phyloP scores from a whole-genome alignment of 176 grass and related monocot species.

The Ensete glaucum region DNA sequence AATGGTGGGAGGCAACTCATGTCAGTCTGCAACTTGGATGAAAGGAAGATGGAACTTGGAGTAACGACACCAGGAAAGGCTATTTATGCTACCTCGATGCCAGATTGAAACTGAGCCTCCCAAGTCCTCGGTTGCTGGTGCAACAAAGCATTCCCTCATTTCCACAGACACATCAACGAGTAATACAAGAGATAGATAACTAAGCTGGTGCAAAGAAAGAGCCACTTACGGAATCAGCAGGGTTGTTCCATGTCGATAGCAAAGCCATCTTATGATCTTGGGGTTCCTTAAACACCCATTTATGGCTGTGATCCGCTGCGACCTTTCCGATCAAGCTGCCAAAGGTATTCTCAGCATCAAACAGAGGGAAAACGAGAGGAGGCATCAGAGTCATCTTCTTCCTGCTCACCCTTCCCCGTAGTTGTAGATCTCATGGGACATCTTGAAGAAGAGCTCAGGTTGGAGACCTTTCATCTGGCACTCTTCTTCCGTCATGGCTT shows the following conservation, averaged over 20 bases:
- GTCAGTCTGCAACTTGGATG: not conserved
- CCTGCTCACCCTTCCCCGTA: slow-evolving; percentile 68
- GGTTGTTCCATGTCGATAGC: slow-evolving; percentile 76
- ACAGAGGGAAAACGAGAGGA: not conserved
- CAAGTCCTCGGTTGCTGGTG: slow-evolving; percentile 93
- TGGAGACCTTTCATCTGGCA: slow-evolving; percentile 46
- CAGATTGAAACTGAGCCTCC: slow-evolving; percentile 95
- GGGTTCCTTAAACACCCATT: slow-evolving; percentile 90
- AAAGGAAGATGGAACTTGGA: too few species aligned
- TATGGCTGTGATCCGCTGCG: slow-evolving; percentile 98
- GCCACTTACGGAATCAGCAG: slow-evolving; percentile 69
- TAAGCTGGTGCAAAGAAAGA: too few species aligned
- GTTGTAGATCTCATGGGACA: slow-evolving; percentile 99
- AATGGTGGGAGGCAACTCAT: not conserved
- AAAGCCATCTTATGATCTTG: slow-evolving; percentile 54
- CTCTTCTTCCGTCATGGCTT: slow-evolving; percentile 35
- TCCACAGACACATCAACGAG: too few species aligned
- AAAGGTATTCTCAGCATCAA: not conserved
- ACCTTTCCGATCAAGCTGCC: slow-evolving; percentile 91
- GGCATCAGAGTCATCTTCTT: not conserved
- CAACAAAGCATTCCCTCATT: not conserved
- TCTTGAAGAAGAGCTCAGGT: slow-evolving; percentile 98
- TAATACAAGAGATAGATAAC: not conserved
- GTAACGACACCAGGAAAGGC: too few species aligned
- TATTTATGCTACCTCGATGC: slow-evolving; percentile 46